Evolutionary conservation across 768 basidiomycete genomes (phyloP).

Genomic region (Dioszegia hungarica): DNA sequence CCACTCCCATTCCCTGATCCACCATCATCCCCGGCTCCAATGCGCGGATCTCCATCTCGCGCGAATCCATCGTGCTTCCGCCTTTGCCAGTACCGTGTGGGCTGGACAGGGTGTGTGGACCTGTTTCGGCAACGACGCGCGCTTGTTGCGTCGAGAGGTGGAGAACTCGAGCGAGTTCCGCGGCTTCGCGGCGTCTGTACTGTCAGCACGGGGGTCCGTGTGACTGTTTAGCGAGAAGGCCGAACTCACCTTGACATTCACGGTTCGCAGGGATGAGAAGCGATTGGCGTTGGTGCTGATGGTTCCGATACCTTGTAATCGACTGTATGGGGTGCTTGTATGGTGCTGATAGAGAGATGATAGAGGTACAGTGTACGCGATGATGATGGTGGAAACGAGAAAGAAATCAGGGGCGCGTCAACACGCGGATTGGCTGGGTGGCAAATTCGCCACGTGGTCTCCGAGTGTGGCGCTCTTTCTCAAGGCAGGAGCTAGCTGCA

Average conservation of each 20-base stretch:
- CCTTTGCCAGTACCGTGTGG: constrained; percentile 9
- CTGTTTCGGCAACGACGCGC: not conserved
- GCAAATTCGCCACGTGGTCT: constrained; percentile 1
- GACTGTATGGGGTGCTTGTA: too few relatives aligned
- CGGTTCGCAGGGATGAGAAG: not conserved
- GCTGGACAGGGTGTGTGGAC: constrained; percentile 10
- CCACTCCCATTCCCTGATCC: constrained; percentile 1
- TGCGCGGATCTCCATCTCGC: constrained; percentile 34
- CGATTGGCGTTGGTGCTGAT: not conserved
- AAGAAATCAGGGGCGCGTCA: constrained; percentile 6
- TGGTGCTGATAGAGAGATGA: too few relatives aligned
- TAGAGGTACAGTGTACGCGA: not conserved
- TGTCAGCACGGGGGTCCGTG: not conserved
- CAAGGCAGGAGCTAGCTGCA: too few relatives aligned
- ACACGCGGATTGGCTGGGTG: not conserved
- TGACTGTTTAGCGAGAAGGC: not conserved
- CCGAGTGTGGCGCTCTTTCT: too few relatives aligned
- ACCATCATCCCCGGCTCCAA: not conserved
- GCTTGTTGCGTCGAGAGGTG: constrained; percentile 35
- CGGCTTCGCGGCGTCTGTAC: constrained; percentile 39
- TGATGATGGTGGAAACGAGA: not conserved
- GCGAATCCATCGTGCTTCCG: constrained; percentile 17
- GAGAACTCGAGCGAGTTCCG: constrained; percentile 36
- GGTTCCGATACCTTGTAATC: not conserved
- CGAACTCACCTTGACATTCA: constrained; percentile 8